phyloP scores from a whole-genome alignment of 305 asterid genomes.

The Solanum chacoense region DNA sequence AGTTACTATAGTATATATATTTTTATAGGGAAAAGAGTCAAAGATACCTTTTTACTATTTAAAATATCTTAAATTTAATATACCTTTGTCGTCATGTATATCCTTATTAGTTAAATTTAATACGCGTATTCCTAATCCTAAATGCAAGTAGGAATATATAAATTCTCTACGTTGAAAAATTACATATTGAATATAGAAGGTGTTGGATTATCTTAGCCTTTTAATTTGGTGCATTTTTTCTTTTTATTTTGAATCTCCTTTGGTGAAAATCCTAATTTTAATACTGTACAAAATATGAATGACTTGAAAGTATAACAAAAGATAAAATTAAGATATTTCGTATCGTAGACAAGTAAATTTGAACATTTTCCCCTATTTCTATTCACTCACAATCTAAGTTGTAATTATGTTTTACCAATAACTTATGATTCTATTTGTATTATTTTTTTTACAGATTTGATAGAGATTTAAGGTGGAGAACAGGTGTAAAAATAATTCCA shows the following conservation, averaged over 20 bases:
- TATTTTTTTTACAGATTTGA: slow-evolving; percentile 43
- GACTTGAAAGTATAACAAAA: neutral
- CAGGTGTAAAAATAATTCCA: slow-evolving; percentile 68
- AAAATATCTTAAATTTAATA: neutral
- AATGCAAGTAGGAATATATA: neutral
- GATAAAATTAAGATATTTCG: neutral
- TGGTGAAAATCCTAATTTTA: fast-evolving
- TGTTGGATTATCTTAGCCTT: neutral
- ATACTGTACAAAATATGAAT: neutral
- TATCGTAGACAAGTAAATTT: neutral
- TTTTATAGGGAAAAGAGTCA: neutral
- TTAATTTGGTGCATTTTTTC: neutral
- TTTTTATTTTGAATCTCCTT: neutral
- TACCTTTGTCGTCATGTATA: neutral
- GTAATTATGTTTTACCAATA: neutral
- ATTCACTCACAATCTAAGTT: neutral
- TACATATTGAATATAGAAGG: neutral
- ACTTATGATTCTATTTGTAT: neutral
- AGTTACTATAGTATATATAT: neutral
- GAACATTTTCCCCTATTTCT: neutral
- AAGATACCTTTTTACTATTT: neutral
- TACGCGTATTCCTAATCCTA: neutral
- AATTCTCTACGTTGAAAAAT: neutral
- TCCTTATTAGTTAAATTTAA: too few species aligned
- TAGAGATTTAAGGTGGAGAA: slow-evolving; percentile 85